phyloP scores from a whole-genome alignment of 2,329 filamentous ascomycete species.

The Cercospora sp. region DNA sequence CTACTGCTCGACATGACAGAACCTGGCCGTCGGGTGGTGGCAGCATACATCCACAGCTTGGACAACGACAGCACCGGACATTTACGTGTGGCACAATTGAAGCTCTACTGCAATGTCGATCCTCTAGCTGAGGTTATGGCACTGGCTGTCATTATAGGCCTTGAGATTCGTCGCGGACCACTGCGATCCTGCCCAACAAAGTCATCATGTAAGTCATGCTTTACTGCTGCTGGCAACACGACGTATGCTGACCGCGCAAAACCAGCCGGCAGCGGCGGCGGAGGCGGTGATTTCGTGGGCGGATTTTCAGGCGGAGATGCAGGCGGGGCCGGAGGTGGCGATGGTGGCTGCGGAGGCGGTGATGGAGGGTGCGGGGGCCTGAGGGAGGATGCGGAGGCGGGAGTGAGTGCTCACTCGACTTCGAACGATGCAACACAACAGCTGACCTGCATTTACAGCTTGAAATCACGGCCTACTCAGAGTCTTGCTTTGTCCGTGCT shows the following conservation, averaged over 20 bases:
- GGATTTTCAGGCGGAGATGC: background rate
- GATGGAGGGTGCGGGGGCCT: background rate
- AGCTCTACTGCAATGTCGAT: background rate
- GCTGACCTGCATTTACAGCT: background rate
- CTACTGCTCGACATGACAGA: background rate
- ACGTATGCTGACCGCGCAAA: background rate
- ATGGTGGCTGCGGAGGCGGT: too few relatives aligned
- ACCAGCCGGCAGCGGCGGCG: background rate
- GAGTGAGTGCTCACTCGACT: background rate
- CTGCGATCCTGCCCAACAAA: background rate
- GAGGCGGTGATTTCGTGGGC: background rate
- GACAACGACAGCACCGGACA: background rate
- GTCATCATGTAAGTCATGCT: background rate
- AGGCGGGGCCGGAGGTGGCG: background rate
- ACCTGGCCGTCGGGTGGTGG: background rate
- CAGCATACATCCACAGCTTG: background rate
- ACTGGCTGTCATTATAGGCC: constrained; percentile 4
- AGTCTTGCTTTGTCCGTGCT: constrained; percentile 24
- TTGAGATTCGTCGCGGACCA: background rate
- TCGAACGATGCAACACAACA: background rate
- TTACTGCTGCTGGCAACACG: background rate
- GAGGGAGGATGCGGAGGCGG: too few relatives aligned
- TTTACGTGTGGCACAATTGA: constrained; percentile 4
- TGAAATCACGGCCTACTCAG: background rate
- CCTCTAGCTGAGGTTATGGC: background rate